phyloP scores from a whole-genome alignment of 2,329 filamentous ascomycete species.

The Diaporthe aspalathi region DNA sequence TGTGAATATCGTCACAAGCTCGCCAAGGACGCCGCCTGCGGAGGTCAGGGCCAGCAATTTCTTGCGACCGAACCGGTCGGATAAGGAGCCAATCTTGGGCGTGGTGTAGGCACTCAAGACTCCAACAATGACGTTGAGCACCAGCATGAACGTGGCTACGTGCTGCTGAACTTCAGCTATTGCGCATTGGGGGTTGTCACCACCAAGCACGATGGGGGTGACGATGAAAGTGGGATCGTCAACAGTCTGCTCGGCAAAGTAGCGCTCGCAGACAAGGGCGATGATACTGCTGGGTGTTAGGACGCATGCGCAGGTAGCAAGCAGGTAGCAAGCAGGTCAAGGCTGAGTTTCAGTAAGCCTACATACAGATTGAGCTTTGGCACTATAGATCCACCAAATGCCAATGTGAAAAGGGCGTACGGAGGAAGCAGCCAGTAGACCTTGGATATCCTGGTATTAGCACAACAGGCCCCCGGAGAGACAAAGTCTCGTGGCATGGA shows the following conservation, averaged over 20 bases:
- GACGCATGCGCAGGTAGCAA: not conserved
- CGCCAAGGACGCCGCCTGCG: slow-evolving; percentile 77
- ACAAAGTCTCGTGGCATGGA: slow-evolving; percentile 56
- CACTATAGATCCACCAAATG: slow-evolving; percentile 86
- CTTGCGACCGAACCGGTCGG: slow-evolving; percentile 87
- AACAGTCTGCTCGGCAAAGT: slow-evolving; percentile 76
- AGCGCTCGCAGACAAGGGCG: slow-evolving; percentile 83
- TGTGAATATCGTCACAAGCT: slow-evolving; percentile 82
- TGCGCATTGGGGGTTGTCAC: slow-evolving; percentile 82
- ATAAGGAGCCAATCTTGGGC: slow-evolving; percentile 85
- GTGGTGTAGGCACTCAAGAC: slow-evolving; percentile 82
- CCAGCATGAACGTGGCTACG: slow-evolving; percentile 82
- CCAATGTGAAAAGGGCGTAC: slow-evolving; percentile 83
- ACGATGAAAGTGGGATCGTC: slow-evolving; percentile 69
- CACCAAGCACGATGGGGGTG: slow-evolving; percentile 73
- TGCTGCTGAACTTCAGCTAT: slow-evolving; percentile 81
- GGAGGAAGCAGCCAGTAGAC: slow-evolving; percentile 86
- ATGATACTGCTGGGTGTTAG: slow-evolving; percentile 67
- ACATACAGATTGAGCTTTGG: slow-evolving; percentile 85
- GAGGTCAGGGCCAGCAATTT: slow-evolving; percentile 79
- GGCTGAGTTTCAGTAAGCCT: slow-evolving; percentile 49
- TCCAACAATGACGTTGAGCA: slow-evolving; percentile 79
- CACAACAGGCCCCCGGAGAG: not conserved
- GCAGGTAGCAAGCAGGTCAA: slow-evolving; percentile 4
- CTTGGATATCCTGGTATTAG: slow-evolving; percentile 56